phyloP scores from a whole-genome alignment of 139 green algal genomes.

The Raphidocelis subcapitata region DNA sequence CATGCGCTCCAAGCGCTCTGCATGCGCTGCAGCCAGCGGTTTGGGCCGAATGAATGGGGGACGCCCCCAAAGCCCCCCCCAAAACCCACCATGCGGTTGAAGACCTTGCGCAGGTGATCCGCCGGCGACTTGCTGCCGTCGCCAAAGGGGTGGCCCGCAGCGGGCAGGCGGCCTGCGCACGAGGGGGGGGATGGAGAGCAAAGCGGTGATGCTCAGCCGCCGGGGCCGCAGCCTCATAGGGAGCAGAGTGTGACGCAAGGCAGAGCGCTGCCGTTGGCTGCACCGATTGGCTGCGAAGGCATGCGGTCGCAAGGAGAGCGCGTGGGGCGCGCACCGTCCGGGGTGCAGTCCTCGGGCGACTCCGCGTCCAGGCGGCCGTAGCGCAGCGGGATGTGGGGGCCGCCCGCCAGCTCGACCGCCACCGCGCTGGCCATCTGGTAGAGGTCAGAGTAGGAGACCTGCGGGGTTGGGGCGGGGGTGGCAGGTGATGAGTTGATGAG shows the following conservation, averaged over 20 bases:
- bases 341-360: slow-evolving; percentile 53
- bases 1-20: too few species aligned
- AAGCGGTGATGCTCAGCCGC: background rate
- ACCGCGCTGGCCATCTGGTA: slow-evolving; percentile 80
- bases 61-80: too few species aligned
- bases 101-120: slow-evolving; percentile 78
- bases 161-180: slow-evolving; percentile 1
- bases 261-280: background rate
- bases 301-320: background rate
- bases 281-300: background rate
- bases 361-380: slow-evolving; percentile 77
- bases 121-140: slow-evolving; percentile 41
- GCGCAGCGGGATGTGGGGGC: slow-evolving; percentile 84
- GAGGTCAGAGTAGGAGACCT: slow-evolving; percentile 69
- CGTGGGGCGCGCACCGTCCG: slow-evolving; percentile 84
- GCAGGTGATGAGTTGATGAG: too few species aligned
- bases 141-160: slow-evolving; percentile 52
- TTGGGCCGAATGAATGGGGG: too few species aligned
- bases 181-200: background rate
- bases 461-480: too few species aligned
- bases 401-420: slow-evolving; percentile 68
- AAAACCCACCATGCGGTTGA: slow-evolving; percentile 82
- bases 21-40: too few species aligned
- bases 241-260: background rate
- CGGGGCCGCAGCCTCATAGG: background rate